phyloP scores from a whole-genome alignment of 345 rosid species.

The Acer yangbiense region DNA sequence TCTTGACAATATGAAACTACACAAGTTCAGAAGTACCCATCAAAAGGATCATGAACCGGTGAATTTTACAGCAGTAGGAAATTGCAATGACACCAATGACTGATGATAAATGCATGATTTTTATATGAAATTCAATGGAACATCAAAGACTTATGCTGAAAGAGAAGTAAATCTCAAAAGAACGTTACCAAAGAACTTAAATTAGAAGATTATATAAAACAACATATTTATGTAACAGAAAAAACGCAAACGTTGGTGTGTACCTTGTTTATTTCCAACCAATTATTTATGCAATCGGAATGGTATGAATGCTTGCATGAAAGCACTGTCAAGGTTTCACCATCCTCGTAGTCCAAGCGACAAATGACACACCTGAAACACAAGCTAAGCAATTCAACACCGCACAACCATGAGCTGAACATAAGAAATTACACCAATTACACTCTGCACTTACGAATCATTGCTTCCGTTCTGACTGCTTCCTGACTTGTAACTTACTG shows the following conservation, averaged over 20 bases:
- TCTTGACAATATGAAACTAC: not conserved
- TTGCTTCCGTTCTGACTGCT: conserved; percentile 75
- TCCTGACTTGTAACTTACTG: conserved; percentile 66
- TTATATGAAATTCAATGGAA: not conserved
- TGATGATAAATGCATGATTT: not conserved
- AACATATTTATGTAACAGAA: not conserved
- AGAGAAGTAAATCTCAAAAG: not conserved
- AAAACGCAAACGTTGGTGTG: not conserved
- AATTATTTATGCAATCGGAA: conserved; percentile 86
- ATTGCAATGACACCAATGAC: not conserved
- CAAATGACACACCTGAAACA: conserved; percentile 87
- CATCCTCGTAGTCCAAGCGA: conserved; percentile 87
- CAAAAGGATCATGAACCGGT: not conserved
- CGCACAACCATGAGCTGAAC: conserved; percentile 7
- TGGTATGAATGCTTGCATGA: conserved; percentile 96
- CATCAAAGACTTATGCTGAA: not conserved
- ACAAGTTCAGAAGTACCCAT: not conserved
- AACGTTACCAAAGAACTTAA: not conserved
- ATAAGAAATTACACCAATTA: conserved; percentile 13
- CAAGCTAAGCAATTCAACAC: conserved; percentile 13
- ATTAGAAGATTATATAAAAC: not conserved
- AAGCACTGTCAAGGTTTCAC: conserved; percentile 75
- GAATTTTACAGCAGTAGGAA: not conserved
- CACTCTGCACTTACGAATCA: conserved; percentile 67
- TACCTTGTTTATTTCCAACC: conserved; percentile 98